phyloP scores from a whole-genome alignment of 495 filamentous ascomycete genomes.

The Penicillium pulvis region DNA sequence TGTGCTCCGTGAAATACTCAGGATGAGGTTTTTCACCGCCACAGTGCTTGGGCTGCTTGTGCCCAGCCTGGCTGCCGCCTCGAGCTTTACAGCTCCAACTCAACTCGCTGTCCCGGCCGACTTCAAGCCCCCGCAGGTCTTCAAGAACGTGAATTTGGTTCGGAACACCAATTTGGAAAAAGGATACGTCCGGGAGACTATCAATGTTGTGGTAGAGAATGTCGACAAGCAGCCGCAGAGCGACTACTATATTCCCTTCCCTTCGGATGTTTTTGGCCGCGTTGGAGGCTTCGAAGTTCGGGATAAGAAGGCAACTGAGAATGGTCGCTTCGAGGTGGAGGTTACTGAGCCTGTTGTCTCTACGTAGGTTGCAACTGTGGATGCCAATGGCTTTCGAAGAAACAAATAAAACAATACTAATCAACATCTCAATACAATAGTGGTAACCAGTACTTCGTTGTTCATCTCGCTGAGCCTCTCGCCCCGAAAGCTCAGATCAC shows the following conservation, averaged over 20 bases:
- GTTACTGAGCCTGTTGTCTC: constrained; percentile 44
- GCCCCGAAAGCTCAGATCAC: constrained; percentile 76
- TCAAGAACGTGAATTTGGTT: constrained; percentile 88
- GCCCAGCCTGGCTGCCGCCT: constrained; percentile 40
- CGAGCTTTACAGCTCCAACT: constrained; percentile 31
- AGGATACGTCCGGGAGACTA: constrained; percentile 80
- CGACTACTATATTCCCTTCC: constrained; percentile 89
- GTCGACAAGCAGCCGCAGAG: constrained; percentile 70
- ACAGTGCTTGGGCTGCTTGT: constrained; percentile 43
- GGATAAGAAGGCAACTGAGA: constrained; percentile 77
- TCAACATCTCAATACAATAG: constrained; percentile 41
- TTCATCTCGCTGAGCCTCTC: constrained; percentile 74
- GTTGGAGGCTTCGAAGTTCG: constrained; percentile 87
- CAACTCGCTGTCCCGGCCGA: constrained; percentile 60
- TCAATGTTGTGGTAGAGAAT: constrained; percentile 96
- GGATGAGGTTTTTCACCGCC: constrained; percentile 49
- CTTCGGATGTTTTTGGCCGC: constrained; percentile 66
- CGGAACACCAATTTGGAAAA: constrained; percentile 92
- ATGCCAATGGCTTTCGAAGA: constrained; percentile 25
- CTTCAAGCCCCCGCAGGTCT: constrained; percentile 87
- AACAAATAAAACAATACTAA: constrained; percentile 6
- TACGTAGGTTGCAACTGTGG: constrained; percentile 31
- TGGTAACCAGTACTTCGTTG: constrained; percentile 79
- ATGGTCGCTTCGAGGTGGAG: constrained; percentile 67
- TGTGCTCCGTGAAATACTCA: constrained; percentile 32